phyloP scores from a whole-genome alignment of 2,329 filamentous ascomycete genomes.

The Pestalotiopsis sp. region DNA sequence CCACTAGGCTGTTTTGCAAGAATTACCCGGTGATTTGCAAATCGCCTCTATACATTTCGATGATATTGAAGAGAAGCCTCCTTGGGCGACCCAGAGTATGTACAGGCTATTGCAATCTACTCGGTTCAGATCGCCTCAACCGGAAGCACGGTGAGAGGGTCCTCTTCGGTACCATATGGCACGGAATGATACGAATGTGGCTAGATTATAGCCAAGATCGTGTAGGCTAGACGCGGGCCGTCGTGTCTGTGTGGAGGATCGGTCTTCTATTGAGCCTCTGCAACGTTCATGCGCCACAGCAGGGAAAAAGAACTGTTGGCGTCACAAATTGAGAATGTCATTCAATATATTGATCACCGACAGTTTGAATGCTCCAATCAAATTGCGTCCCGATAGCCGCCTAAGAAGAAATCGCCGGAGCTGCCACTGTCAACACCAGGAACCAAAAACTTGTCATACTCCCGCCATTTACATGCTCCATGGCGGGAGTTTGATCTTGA shows the following conservation, averaged over 20 bases:
- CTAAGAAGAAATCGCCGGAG: not conserved
- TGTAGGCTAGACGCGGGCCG: not conserved
- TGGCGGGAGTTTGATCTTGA: not conserved
- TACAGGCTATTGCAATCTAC: conserved; percentile 4
- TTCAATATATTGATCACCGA: not conserved
- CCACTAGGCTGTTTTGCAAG: not conserved
- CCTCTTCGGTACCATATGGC: conserved; percentile 9
- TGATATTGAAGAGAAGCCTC: not conserved
- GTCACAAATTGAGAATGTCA: not conserved
- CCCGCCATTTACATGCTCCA: no score
- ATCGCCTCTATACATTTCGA: not conserved
- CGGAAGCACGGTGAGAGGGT: conserved; percentile 6
- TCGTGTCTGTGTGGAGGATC: not conserved
- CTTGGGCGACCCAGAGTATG: not conserved
- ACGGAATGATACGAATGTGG: conserved; percentile 3
- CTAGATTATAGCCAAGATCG: not conserved
- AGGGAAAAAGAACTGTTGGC: not conserved
- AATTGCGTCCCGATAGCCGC: not conserved
- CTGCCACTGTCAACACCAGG: not conserved
- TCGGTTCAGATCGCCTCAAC: not conserved
- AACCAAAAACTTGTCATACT: not conserved
- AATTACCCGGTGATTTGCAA: conserved; percentile 10
- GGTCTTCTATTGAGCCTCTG: not conserved
- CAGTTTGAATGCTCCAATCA: not conserved
- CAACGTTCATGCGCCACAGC: not conserved